Evolutionary conservation across 2,329 filamentous ascomycete species (phyloP), one percentile per base, ranked within the genome.

Genomic region (Aureobasidium lini): DNA sequence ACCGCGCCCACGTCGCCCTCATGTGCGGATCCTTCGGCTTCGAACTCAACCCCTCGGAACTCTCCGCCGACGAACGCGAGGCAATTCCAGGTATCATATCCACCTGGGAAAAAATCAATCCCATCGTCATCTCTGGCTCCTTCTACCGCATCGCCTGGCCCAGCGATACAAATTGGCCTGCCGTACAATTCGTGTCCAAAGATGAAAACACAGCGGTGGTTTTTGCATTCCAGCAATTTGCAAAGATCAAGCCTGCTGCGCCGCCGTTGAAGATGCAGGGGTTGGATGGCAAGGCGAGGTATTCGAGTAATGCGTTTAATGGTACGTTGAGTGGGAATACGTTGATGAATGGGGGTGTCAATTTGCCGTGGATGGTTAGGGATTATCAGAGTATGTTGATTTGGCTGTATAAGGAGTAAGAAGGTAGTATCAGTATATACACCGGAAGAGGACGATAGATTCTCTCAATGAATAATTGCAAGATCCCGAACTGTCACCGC

Each of bases 1-100:
- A 87, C 73, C 82, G 84, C 36, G 83, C 81, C 0, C 84, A 86
- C 59, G 84, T 87, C 0, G 84, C 84, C 6, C 83, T 86, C 75
- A 86, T 86, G 84, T 84, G 84, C 59, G 84, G 84, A 1, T 84
- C 82, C 0, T 87, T 87, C 64, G 84, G 84, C 0, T 77, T 87
- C 10, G 84, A 87, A 67, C 76, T 87, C 7, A 77, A 86, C 65
- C 84, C 84, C 0, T 72, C 71, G 0, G 74, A 79, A 7, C 76
- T 84, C 6, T 70, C 71, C 0, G 73, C 73, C 0, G 77, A 78
- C 11, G 84, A 87, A n/a, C 75, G 72, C 48, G 75, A 72, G 0
- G 73, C 75, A 32, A 75, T 87, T 0, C 84, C 84, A 0, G 74
- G 66, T 0, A 72, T 87, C 1, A 79, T 87, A 60, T 72, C 70